These are phyloP conservation scores for Sclerospora graminicola DNA, from an alignment of 352 stramenopile genomes.

Conservation along the genomic window DNA sequence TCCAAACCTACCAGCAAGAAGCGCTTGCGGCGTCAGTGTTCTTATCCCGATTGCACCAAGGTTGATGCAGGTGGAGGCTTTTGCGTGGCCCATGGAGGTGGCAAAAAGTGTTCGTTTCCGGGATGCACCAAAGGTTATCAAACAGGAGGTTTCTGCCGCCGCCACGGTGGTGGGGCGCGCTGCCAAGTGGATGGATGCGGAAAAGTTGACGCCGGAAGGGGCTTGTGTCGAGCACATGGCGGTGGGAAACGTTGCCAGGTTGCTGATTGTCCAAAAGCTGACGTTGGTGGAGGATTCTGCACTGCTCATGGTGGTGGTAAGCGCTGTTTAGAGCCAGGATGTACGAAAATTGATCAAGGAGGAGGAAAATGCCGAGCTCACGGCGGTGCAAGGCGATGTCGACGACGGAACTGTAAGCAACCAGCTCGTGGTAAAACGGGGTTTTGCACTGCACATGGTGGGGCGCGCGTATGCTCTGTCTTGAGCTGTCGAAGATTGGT, in stretches of 20 bases:
- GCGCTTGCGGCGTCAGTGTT: conserved; percentile 48
- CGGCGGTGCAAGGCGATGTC: conserved; percentile 57
- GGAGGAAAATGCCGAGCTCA: conserved; percentile 72
- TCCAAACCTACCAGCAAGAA: conserved; percentile 6
- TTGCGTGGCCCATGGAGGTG: conserved; percentile 77
- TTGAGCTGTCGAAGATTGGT: conserved; percentile 58
- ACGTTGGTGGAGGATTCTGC: conserved; percentile 77
- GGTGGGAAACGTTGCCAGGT: conserved; percentile 62
- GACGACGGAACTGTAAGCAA: conserved; percentile 37
- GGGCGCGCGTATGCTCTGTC: conserved; percentile 39
- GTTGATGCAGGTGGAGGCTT: conserved; percentile 70
- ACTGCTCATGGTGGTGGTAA: conserved; percentile 68
- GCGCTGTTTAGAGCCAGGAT: conserved; percentile 55
- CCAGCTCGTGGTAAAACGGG: conserved; percentile 43
- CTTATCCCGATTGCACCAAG: conserved; percentile 43
- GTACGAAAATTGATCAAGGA: conserved; percentile 74
- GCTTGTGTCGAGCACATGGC: conserved; percentile 63
- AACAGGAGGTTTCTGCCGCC: conserved; percentile 63
- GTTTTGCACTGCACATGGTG: conserved; percentile 60
- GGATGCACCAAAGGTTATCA: conserved; percentile 73
- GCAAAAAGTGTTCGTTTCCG: conserved; percentile 67
- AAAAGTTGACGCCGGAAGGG: conserved; percentile 71
- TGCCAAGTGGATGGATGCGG: conserved; percentile 59
- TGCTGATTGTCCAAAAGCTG: conserved; percentile 46
- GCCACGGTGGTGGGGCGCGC: conserved; percentile 63